phyloP scores from a whole-genome alignment of 2,329 filamentous ascomycete species.

The Alternaria alternata region DNA sequence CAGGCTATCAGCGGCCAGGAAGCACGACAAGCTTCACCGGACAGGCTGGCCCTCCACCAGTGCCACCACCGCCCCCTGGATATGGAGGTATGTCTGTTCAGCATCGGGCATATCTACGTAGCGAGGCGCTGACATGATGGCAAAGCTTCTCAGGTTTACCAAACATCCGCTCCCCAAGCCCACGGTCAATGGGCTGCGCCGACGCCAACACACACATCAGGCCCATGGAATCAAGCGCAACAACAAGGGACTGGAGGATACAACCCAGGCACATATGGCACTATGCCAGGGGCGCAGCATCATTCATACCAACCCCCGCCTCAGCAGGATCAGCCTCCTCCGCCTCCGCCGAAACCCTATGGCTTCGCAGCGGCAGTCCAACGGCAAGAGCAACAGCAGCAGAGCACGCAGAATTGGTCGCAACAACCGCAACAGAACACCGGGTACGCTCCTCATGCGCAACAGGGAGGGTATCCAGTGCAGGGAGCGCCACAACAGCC shows the following conservation, averaged over 20 bases:
- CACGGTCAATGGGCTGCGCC: conserved; percentile 45
- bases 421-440: conserved; percentile 32
- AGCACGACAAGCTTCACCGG: conserved; percentile 41
- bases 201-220: conserved; percentile 25
- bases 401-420: conserved; percentile 25
- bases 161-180: conserved; percentile 30
- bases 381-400: conserved; percentile 24
- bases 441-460: conserved; percentile 30
- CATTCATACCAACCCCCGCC: conserved; percentile 35
- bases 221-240: conserved; percentile 37
- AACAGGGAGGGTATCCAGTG: conserved; percentile 37
- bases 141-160: conserved; percentile 33
- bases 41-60: conserved; percentile 21
- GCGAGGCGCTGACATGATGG: conserved; percentile 4
- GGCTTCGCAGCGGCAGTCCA: conserved; percentile 42
- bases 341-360: conserved; percentile 48
- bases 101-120: not conserved
- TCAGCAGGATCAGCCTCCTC: conserved; percentile 43
- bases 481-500: conserved; percentile 30
- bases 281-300: conserved; percentile 36
- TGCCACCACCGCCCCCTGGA: conserved; percentile 34
- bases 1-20: conserved; percentile 42
- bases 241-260: conserved; percentile 36
- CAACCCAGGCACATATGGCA: conserved; percentile 46
- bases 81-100: conserved; percentile 37